phyloP scores from a whole-genome alignment of 2,329 filamentous ascomycete species.

The Xylariaceae sp. region DNA sequence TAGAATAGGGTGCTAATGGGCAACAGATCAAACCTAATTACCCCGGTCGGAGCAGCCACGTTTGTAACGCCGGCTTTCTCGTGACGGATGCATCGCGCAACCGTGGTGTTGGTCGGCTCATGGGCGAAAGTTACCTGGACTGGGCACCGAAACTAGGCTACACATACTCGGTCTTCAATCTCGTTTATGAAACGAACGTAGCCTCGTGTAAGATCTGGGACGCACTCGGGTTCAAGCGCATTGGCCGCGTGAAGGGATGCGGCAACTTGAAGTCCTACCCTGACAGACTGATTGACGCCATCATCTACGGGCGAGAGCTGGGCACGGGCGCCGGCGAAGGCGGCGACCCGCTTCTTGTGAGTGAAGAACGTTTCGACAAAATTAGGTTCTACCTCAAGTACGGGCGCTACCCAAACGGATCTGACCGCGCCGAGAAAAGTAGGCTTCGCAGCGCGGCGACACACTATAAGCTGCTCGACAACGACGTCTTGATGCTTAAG shows the following conservation, averaged over 20 bases:
- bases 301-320: conserved; percentile 74
- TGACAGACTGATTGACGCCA: conserved; percentile 71
- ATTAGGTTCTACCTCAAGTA: conserved; percentile 97
- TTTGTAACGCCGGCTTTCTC: conserved; percentile 83
- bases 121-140: conserved; percentile 77
- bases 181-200: conserved; percentile 92
- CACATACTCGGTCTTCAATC: conserved; percentile 90
- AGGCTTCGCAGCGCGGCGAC: conserved; percentile 90
- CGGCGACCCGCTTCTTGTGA: conserved; percentile 76
- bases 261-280: conserved; percentile 71
- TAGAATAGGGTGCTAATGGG: background rate
- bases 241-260: conserved; percentile 77
- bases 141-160: conserved; percentile 83
- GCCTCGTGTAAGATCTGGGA: conserved; percentile 92
- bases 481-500: conserved; percentile 90
- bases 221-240: conserved; percentile 87
- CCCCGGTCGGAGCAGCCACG: conserved; percentile 84
- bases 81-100: conserved; percentile 74
- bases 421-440: conserved; percentile 93
- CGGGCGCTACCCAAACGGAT: conserved; percentile 88
- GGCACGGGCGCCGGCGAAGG: conserved; percentile 45
- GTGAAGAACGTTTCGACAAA: conserved; percentile 97
- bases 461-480: conserved; percentile 83
- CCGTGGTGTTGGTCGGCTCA: conserved; percentile 72
- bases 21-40: conserved; percentile 81